Evolutionary conservation across 192 early-diverging fungal genomes (phyloP).

Genomic region (Fimicolochytrium jonesii): DNA sequence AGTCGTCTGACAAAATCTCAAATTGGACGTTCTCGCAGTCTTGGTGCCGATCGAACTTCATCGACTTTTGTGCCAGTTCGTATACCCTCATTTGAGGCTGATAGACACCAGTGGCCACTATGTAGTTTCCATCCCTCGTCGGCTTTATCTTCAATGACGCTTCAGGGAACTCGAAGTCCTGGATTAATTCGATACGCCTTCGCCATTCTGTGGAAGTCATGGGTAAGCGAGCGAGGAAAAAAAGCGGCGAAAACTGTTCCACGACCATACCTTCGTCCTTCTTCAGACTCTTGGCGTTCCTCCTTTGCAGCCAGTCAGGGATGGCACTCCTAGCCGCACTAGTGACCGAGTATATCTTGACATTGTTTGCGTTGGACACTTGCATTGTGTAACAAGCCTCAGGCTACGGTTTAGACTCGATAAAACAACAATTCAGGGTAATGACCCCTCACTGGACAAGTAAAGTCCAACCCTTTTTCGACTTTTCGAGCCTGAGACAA

Average conservation of each 20-base stretch:
- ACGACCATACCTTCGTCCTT: neutral
- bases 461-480: too few species aligned
- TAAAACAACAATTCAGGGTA: too few species aligned
- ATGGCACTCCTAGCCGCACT: slow-evolving; percentile 58
- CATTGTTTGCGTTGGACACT: slow-evolving; percentile 86
- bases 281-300: slow-evolving; percentile 80
- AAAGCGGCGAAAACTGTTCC: neutral
- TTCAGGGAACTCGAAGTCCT: slow-evolving; percentile 98
- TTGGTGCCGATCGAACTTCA: slow-evolving; percentile 98
- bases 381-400: too few species aligned
- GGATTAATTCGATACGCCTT: slow-evolving; percentile 89
- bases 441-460: too few species aligned
- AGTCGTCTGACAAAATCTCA: slow-evolving; percentile 90
- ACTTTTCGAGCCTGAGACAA: too few species aligned
- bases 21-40: slow-evolving; percentile 83
- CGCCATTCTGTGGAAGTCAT: slow-evolving; percentile 63
- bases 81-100: slow-evolving; percentile 96
- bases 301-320: slow-evolving; percentile 91
- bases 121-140: slow-evolving; percentile 80
- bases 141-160: slow-evolving; percentile 78
- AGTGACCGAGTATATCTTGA: slow-evolving; percentile 81
- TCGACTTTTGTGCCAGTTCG: slow-evolving; percentile 86
- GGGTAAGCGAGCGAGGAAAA: slow-evolving; percentile 2
- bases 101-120: slow-evolving; percentile 93
- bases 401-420: too few species aligned